These are phyloP conservation scores for Albophoma yamanashiensis DNA, from an alignment of 2,329 filamentous ascomycete genomes.

Conservation along the genomic window DNA sequence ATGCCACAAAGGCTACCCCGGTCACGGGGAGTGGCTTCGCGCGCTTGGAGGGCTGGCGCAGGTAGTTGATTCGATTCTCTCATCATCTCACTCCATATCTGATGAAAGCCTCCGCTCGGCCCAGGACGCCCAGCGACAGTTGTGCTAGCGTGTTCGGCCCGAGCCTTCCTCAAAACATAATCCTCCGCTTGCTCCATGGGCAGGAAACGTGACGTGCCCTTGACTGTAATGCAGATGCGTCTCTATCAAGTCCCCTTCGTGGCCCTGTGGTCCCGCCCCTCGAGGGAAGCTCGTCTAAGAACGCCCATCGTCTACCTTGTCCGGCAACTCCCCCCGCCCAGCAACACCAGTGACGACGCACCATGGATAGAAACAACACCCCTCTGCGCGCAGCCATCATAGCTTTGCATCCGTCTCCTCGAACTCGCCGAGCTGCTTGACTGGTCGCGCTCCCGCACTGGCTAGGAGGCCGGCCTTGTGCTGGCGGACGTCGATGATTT, in stretches of 20 bases:
- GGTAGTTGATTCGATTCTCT: neutral
- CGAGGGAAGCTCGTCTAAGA: neutral
- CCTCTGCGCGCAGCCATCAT: constrained; percentile 20
- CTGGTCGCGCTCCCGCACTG: constrained; percentile 61
- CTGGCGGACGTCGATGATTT: constrained; percentile 67
- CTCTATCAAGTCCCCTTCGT: constrained; percentile 3
- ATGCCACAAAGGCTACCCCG: neutral
- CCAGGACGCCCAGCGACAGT: neutral
- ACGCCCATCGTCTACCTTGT: neutral
- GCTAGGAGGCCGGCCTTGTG: constrained; percentile 70
- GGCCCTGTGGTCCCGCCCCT: neutral
- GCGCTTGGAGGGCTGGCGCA: neutral
- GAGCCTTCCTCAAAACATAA: neutral
- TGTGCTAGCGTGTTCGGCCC: neutral
- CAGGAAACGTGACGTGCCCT: neutral
- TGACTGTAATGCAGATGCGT: constrained; percentile 1
- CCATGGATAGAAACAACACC: neutral
- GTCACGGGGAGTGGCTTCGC: neutral
- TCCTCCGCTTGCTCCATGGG: neutral
- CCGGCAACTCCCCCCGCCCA: neutral
- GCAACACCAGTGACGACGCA: neutral
- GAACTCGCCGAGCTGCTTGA: constrained; percentile 70
- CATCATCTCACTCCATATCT: neutral
- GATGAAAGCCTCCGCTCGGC: neutral
- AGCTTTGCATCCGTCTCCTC: constrained; percentile 80